Conservation (phyloP, 352 stramenopile genomes). For the Plasmopara muralis region DNA sequence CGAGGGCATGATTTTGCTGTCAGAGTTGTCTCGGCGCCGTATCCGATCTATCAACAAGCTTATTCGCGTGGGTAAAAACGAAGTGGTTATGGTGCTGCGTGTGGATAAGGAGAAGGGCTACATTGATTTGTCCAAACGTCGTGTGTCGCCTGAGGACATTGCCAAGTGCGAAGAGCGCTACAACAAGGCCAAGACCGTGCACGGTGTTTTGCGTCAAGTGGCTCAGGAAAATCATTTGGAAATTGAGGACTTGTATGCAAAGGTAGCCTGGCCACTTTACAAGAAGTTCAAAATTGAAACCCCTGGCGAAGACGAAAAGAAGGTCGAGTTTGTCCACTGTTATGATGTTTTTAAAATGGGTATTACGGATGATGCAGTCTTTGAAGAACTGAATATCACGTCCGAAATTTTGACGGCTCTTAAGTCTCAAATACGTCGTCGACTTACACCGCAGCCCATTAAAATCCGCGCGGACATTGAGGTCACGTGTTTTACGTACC, state of each 20-base stretch:
- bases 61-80: slow-evolving; percentile 99
- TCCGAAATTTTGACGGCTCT: slow-evolving; percentile 85
- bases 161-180: slow-evolving; percentile 98
- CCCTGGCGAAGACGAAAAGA: slow-evolving; percentile 71
- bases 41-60: slow-evolving; percentile 99
- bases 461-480: slow-evolving; percentile 99
- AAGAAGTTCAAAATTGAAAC: slow-evolving; percentile 93
- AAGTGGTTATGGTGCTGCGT: slow-evolving; percentile 99
- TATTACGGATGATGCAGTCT: slow-evolving; percentile 88
- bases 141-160: slow-evolving; percentile 98
- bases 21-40: slow-evolving; percentile 96
- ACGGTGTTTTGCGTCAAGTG: slow-evolving; percentile 89
- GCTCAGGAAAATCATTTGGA: slow-evolving; percentile 68
- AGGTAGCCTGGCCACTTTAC: slow-evolving; percentile 98
- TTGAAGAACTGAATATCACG: slow-evolving; percentile 89
- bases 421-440: slow-evolving; percentile 94
- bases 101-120: slow-evolving; percentile 99
- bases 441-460: slow-evolving; percentile 97
- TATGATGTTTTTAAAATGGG: slow-evolving; percentile 99
- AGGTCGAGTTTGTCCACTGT: slow-evolving; percentile 93
- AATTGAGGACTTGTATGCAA: slow-evolving; percentile 81
- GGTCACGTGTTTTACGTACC: slow-evolving; percentile 99
- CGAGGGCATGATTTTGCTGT: slow-evolving; percentile 99
- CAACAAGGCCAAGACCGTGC: slow-evolving; percentile 99
- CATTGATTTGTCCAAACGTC: slow-evolving; percentile 99